Evolutionary conservation across 257 asterid genomes (phyloP), one percentile per base, ranked within the genome.

Genomic region (Solanum medicagineum): DNA sequence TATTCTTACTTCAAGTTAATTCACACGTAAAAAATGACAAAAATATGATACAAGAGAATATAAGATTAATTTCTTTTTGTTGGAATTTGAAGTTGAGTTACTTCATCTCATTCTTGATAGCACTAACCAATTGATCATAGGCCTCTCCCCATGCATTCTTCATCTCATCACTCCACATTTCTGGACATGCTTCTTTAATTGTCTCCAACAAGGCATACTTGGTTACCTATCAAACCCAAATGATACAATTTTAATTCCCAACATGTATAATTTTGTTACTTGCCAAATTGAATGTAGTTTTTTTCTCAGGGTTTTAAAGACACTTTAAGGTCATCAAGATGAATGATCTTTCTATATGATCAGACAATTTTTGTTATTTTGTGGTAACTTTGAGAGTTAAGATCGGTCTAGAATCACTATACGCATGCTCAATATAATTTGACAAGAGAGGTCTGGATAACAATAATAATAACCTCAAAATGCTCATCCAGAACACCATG

Each of bases 401-500:
- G 4, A 2, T 0, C 2, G 36, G 36, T 32, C 4, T 32, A 3
- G 36, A 32, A 32, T 32, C 0, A 32, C 0, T 32, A 32, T 32
- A 32, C 3, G 32, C 32, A 2, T 2, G 0, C 2, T 32, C 36
- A 3, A 2, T 32, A 3, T 32, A 32, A 32, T 32, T 3, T 32
- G 4, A 32, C 0, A 32, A 32, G 4, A 32, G 36, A 32, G 36
- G 36, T 66, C 45, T 14, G 7, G 2, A 36, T 36, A 36, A 36
- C 4, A 36, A 36, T 36, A 36, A 4, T 36, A 36, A 36, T 36
- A 36, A 36, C 40, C 40, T 36, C 40, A 77, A 92, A 95, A 81
- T 96, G 99, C 77, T 91, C 98, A 81, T 91, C 91, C 9, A 77
- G 94, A 56, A 96, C 94, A 49, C 98, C 99, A 47, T 96, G 92